Conservation (phyloP, 305 asterid genomes). For the Solanum chacoense region DNA sequence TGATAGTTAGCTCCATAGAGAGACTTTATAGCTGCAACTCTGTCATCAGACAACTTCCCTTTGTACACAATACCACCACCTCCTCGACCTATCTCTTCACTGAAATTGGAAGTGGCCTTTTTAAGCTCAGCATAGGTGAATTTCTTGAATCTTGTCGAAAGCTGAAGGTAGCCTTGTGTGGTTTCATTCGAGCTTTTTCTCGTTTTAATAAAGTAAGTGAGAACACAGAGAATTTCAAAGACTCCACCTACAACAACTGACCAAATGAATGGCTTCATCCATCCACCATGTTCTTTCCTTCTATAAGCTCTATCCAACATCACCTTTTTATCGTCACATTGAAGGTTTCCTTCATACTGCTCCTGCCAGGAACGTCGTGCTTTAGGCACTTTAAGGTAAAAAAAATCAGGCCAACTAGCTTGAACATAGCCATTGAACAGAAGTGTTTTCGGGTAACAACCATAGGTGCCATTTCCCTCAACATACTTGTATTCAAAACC, state of each 20-base stretch:
- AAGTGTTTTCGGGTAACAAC: constrained; percentile 12
- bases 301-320: constrained; percentile 8
- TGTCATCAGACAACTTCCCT: constrained; percentile 8
- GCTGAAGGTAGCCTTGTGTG: constrained; percentile 10
- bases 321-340: neutral
- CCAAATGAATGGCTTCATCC: constrained; percentile 15
- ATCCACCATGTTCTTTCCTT: neutral
- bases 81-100: constrained; percentile 25
- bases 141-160: constrained; percentile 17
- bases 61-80: constrained; percentile 20
- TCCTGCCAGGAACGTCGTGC: neutral
- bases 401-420: neutral
- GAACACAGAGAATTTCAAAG: constrained; percentile 11
- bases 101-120: constrained; percentile 18
- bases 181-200: neutral
- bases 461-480: neutral
- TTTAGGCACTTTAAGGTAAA: constrained; percentile 13
- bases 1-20: constrained; percentile 9
- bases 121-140: constrained; percentile 18
- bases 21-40: constrained; percentile 16
- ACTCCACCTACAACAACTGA: constrained; percentile 11
- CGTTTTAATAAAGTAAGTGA: neutral
- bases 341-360: neutral
- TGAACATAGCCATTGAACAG: constrained; percentile 15
- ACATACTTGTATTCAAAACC: constrained; percentile 15